A percentile compares a stretch with the other conserved stretches of the same genome.
Conservation (phyloP, 2,329 filamentous ascomycete species). For the Colletotrichum sp. region DNA sequence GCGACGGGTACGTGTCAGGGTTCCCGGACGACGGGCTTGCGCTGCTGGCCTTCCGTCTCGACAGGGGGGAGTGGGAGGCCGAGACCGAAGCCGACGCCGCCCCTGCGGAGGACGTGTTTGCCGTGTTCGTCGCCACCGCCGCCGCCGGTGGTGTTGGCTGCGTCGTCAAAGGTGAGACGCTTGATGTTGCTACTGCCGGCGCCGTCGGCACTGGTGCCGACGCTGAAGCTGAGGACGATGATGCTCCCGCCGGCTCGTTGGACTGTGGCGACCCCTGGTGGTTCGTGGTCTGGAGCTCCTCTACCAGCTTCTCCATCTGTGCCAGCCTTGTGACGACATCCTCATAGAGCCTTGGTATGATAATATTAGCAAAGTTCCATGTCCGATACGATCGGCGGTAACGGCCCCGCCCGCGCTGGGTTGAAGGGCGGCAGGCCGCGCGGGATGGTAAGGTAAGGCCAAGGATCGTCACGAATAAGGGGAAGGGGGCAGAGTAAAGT, state of each 20-base stretch:
- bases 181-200: neutral
- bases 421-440: neutral
- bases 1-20: constrained; percentile 6
- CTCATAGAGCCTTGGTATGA: constrained; percentile 11
- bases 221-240: neutral
- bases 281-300: constrained; percentile 14
- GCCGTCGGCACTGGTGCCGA: neutral
- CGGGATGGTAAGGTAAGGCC: neutral
- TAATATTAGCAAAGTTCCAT: neutral
- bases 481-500: neutral
- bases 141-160: neutral
- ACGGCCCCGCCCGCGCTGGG: neutral
- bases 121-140: neutral
- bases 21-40: constrained; percentile 7
- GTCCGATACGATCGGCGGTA: neutral
- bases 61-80: neutral
- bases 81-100: constrained; percentile 29
- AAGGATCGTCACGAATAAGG: neutral
- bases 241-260: neutral
- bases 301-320: constrained; percentile 19
- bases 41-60: constrained; percentile 8
- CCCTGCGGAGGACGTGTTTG: constrained; percentile 10
- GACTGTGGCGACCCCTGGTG: neutral
- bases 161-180: neutral
- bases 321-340: constrained; percentile 20